Percentiles rank a stretch among this genome's conserved stretches.
Evolutionary conservation across 495 filamentous ascomycete genomes (phyloP).

Genomic region (Aspergillus nidulans): DNA sequence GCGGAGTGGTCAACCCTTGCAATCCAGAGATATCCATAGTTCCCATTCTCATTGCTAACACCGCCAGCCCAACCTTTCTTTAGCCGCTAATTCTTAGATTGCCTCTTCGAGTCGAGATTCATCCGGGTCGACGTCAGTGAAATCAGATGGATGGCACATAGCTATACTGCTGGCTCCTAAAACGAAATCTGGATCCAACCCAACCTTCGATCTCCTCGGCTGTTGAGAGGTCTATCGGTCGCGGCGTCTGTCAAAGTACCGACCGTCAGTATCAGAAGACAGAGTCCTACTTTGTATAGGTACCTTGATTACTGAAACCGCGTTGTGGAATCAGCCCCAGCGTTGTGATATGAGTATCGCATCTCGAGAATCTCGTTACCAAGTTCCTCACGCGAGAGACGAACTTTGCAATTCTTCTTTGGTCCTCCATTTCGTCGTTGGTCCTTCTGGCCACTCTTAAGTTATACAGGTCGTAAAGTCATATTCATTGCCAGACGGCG

Average conservation of each 20-base stretch:
- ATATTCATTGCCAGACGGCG: conserved; percentile 63
- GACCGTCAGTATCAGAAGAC: not conserved
- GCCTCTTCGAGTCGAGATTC: conserved; percentile 51
- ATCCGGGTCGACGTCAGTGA: conserved; percentile 67
- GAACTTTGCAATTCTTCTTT: conserved; percentile 59
- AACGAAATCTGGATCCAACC: conserved; percentile 63
- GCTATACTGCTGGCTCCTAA: conserved; percentile 56
- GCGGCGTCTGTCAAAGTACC: not conserved
- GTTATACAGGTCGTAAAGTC: conserved; percentile 75
- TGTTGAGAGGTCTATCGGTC: conserved; percentile 47
- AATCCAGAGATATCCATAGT: conserved; percentile 69
- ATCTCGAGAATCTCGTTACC: conserved; percentile 63
- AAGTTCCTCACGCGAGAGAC: conserved; percentile 44
- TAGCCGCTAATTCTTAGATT: conserved; percentile 65
- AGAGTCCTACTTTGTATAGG: conserved; percentile 42
- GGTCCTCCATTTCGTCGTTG: conserved; percentile 69
- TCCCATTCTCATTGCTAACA: conserved; percentile 64
- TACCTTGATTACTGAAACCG: conserved; percentile 58
- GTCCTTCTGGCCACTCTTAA: conserved; percentile 70
- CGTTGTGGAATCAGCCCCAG: conserved; percentile 61
- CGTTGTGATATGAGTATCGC: conserved; percentile 76
- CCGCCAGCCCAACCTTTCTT: conserved; percentile 61
- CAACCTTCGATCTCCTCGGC: conserved; percentile 63
- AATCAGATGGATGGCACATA: conserved; percentile 68
- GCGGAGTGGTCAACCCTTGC: conserved; percentile 65